Evolutionary conservation across 2,329 filamentous ascomycete genomes (phyloP), one percentile per base, ranked within the genome.

Genomic region (Calonectria fujianensis): DNA sequence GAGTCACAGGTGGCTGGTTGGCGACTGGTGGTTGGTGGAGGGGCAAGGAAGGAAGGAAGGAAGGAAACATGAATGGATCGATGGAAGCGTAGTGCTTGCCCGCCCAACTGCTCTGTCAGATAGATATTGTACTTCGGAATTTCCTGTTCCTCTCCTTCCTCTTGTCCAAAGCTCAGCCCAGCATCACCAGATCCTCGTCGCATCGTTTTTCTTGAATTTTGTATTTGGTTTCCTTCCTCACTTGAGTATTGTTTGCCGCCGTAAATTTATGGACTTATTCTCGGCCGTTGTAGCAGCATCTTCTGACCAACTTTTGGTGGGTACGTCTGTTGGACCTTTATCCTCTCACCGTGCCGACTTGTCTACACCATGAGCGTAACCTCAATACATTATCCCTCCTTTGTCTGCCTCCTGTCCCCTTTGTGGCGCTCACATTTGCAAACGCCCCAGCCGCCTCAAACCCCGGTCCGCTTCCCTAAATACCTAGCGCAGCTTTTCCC

Each of bases 361-460:
- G 32, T 13, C n/a, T 41, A 18, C 48, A 54, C 32, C 9, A 18
- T 51, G n/a, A 35, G 31, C 37, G 37, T 35, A 50, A 48, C 57
- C 32, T 31, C 31, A 16, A 32, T 54, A 51, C 39, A 39, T 32
- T 16, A 39, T 67, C n/a, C 13, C n/a, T 41, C 20, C 52, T 37
- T 66, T 69, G 61, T 24, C 20, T 35, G 51, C 37, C 32, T 45
- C 35, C 61, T 20, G 59, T 67, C 45, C 24, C 48, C 52, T 51
- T 50, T 57, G 50, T 70, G 71, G 48, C 57, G 39, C 31, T 41
- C 50, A 18, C 69, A 37, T 41, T 59, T 48, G 35, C 66, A 69
- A 69, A 69, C 52, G 48, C 54, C 71, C 65, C 71, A 69, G 32
- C 29, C 59, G 57, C 51, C 50, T 32, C 59, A 69, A 59, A 37